Conservation (phyloP, 1,139 yeast species). For the Lodderomyces parapsilosis region DNA sequence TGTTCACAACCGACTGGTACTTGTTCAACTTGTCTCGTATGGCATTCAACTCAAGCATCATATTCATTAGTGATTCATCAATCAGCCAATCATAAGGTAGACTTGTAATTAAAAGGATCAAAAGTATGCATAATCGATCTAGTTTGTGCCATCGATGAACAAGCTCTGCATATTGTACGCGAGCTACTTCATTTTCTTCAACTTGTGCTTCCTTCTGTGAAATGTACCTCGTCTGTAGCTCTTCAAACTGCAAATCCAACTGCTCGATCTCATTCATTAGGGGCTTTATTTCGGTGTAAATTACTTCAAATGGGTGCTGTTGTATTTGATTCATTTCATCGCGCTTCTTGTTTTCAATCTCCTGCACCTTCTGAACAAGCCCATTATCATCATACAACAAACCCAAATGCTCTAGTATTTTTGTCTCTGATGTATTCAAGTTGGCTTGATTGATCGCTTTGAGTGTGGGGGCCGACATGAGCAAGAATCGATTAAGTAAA, state of each 20-base stretch:
- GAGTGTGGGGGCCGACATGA: conserved; percentile 29
- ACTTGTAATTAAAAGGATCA: conserved; percentile 31
- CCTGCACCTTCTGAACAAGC: conserved; percentile 10
- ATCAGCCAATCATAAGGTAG: conserved; percentile 39
- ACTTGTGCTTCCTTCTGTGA: conserved; percentile 12
- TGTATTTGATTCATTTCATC: background rate
- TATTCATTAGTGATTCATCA: conserved; percentile 19
- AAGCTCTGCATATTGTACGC: conserved; percentile 14
- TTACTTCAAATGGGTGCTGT: conserved; percentile 8
- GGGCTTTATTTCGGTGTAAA: conserved; percentile 14
- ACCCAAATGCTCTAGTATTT: conserved; percentile 24
- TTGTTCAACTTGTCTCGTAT: conserved; percentile 21
- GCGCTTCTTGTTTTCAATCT: background rate
- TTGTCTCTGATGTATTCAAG: conserved; percentile 30
- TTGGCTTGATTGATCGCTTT: conserved; percentile 33
- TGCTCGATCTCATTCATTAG: conserved; percentile 11
- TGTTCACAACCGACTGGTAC: conserved; percentile 21
- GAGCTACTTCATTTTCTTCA: conserved; percentile 6
- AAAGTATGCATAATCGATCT: conserved; percentile 26
- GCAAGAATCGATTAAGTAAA: conserved; percentile 25
- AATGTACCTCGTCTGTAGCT: conserved; percentile 13
- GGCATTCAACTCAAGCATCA: conserved; percentile 29
- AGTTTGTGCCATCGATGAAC: conserved; percentile 25
- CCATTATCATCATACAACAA: conserved; percentile 14
- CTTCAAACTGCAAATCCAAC: conserved; percentile 15